Evolutionary conservation across 352 stramenopile genomes (phyloP), one percentile per base, ranked within the genome.

Genomic region (Globisporangium takayamanum): DNA sequence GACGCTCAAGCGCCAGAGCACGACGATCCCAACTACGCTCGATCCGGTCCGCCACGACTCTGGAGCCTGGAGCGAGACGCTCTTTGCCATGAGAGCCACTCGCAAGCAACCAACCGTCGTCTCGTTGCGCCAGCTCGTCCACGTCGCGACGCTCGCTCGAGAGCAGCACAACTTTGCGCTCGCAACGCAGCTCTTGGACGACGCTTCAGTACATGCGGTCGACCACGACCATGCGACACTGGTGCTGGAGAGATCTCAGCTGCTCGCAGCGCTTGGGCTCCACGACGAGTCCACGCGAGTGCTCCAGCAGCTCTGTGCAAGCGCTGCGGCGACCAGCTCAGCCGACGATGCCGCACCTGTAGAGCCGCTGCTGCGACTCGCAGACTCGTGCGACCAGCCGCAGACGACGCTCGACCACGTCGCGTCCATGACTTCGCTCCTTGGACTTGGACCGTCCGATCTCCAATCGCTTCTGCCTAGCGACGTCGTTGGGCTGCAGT

Each of bases 81-180:
- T 73, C 41, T 61, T 48, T 37, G 28, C n/a, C 6, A 2, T 14
- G 39, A 4, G 12, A 33, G 46, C n/a, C 11, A 2, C 15, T 26
- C 36, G 33, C 49, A 16, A 15, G 10, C 30, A n/a, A 28, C 4
- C 8, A 45, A 45, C 22, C 20, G 64, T 49, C 11, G n/a, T 25
- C 3, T 33, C 8, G 4, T 52, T 22, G 8, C 20, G 64, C 12
- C 55, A 72, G 49, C 50, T 86, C 14, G 45, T 74, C 12, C 41
- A 62, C 33, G 50, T 84, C 58, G 71, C 78, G 11, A 69, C 59
- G 45, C 62, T 88, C 45, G 74, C 80, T 4, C 70, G 76, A 20
- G 80, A 76, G 47, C 80, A 88, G 39, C 56, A 66, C 60, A 90
- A 90, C 53, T 75, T 78, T 41, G 22, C 45, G 33, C 60, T 87